phyloP scores from a whole-genome alignment of 2,329 filamentous ascomycete genomes.

The Aureobasidium namibiae region DNA sequence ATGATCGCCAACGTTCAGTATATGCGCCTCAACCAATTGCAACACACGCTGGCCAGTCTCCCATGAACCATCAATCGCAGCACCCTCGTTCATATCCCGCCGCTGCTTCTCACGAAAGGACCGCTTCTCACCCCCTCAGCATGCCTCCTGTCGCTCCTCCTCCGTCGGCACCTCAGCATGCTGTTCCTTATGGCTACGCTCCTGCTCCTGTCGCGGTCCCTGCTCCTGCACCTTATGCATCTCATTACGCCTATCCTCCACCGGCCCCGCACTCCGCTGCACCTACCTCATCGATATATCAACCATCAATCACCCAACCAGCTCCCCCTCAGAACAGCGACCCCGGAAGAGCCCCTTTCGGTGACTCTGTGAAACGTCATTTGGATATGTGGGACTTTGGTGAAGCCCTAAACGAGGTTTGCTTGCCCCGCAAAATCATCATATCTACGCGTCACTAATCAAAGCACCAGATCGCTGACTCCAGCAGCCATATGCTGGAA shows the following conservation, averaged over 20 bases:
- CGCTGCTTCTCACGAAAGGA: conserved; percentile 27
- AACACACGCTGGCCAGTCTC: neutral
- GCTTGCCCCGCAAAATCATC: conserved; percentile 15
- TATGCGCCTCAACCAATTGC: conserved; percentile 25
- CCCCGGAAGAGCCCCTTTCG: conserved; percentile 29
- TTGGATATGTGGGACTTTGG: conserved; percentile 55
- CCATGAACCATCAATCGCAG: neutral
- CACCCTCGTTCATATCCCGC: conserved; percentile 13
- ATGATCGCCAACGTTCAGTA: conserved; percentile 13
- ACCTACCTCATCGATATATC: conserved; percentile 31
- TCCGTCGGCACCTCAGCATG: conserved; percentile 26
- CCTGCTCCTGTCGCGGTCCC: conserved; percentile 20
- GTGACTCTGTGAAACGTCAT: conserved; percentile 53
- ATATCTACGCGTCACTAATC: conserved; percentile 4
- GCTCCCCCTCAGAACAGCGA: conserved; percentile 17
- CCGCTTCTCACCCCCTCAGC: conserved; percentile 28
- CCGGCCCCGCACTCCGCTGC: conserved; percentile 28
- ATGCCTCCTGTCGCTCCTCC: conserved; percentile 31
- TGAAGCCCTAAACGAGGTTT: conserved; percentile 41
- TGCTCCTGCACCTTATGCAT: conserved; percentile 21
- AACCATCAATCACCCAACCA: conserved; percentile 33
- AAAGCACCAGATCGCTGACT: conserved; percentile 34
- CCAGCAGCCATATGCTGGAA: conserved; percentile 36
- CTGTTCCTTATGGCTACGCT: conserved; percentile 30
- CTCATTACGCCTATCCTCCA: conserved; percentile 31